These are phyloP conservation scores for Hyphodiscus sp. DNA, from an alignment of 2,329 filamentous ascomycete genomes.

Conservation along the genomic window DNA sequence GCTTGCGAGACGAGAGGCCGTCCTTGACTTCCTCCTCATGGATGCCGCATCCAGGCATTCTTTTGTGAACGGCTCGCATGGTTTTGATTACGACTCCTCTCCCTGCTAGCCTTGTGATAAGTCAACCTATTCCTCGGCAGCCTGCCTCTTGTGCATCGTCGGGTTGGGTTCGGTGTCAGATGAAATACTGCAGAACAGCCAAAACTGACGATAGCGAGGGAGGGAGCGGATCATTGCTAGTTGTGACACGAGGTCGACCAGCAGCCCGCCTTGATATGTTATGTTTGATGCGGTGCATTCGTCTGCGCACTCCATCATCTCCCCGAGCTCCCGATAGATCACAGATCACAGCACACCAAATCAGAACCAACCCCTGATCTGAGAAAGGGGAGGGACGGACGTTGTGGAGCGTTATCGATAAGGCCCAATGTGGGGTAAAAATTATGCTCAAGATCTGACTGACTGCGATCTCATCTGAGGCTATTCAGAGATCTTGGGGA, in stretches of 20 bases:
- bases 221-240: neutral
- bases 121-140: neutral
- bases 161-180: neutral
- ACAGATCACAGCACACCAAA: neutral
- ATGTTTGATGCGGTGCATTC: neutral
- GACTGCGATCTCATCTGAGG: neutral
- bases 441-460: neutral
- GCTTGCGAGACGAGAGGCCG: neutral
- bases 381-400: neutral
- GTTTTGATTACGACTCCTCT: neutral
- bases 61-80: neutral
- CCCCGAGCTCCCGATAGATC: neutral
- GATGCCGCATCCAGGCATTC: neutral
- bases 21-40: neutral
- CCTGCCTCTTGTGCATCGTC: neutral
- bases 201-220: too few relatives aligned
- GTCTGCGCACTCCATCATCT: neutral
- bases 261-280: neutral
- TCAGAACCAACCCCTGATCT: neutral
- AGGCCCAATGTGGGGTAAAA: neutral
- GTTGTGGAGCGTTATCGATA: neutral
- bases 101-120: neutral
- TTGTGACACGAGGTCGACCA: neutral
- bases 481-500: neutral
- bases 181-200: neutral